A percentile compares a stretch with the other conserved stretches of the same genome.
phyloP scores from a whole-genome alignment of 108 stramenopile species.

The Discostella pseudostelligera region DNA sequence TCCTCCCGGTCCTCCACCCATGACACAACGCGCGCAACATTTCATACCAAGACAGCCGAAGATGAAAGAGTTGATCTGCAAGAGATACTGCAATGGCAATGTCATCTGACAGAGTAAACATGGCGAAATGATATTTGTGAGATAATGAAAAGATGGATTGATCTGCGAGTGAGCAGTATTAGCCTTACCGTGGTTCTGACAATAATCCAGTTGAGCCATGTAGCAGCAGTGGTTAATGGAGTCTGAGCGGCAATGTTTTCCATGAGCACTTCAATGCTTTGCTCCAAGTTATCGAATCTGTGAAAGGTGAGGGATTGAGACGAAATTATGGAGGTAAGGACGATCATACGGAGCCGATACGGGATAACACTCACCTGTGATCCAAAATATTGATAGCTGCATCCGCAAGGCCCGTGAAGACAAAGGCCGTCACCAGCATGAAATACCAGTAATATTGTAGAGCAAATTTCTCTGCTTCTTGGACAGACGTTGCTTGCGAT shows the following conservation, averaged over 20 bases:
- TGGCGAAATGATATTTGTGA: background rate
- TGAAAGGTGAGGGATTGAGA: background rate
- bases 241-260: conserved; percentile 58
- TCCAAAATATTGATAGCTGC: conserved; percentile 61
- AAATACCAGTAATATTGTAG: conserved; percentile 88
- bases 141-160: background rate
- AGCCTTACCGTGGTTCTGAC: conserved; percentile 54
- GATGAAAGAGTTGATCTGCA: conserved; percentile 78
- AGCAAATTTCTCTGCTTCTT: conserved; percentile 65
- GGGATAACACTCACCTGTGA: conserved; percentile 13
- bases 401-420: conserved; percentile 63
- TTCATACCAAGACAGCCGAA: conserved; percentile 48
- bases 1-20: conserved; percentile 72
- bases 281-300: conserved; percentile 42
- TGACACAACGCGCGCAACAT: conserved; percentile 41
- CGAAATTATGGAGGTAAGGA: background rate
- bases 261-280: conserved; percentile 44
- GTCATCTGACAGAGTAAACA: conserved; percentile 31
- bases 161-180: background rate
- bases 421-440: conserved; percentile 79
- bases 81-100: conserved; percentile 74
- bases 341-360: background rate
- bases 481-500: conserved; percentile 68
- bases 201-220: conserved; percentile 92
- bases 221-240: conserved; percentile 60